phyloP scores from a whole-genome alignment of 495 filamentous ascomycete species.

The Lophiostoma macrostomum region DNA sequence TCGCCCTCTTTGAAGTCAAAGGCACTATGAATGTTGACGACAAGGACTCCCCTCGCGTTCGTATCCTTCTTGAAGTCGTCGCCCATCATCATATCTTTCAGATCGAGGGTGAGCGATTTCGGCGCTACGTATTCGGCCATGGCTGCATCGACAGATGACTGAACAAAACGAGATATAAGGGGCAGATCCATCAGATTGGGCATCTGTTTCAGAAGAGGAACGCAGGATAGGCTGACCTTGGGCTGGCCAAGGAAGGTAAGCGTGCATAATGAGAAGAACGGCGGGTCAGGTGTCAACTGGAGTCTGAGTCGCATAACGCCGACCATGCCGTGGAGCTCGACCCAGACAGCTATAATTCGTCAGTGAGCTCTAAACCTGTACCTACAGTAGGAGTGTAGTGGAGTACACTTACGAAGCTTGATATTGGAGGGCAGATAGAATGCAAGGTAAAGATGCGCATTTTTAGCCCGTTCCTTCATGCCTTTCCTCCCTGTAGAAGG shows the following conservation, averaged over 20 bases:
- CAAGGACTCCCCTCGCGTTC: constrained; percentile 58
- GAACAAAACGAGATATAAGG: constrained; percentile 68
- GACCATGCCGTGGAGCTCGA: constrained; percentile 64
- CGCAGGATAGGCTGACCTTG: constrained; percentile 64
- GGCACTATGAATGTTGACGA: constrained; percentile 61
- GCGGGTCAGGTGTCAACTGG: constrained; percentile 68
- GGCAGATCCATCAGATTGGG: constrained; percentile 71
- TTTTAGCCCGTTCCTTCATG: constrained; percentile 59
- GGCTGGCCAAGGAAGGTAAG: constrained; percentile 76
- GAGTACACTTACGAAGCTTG: constrained; percentile 46
- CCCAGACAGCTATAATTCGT: constrained; percentile 57
- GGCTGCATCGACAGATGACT: constrained; percentile 67
- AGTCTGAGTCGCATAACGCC: constrained; percentile 63
- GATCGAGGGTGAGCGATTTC: constrained; percentile 65
- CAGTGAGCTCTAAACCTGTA: constrained; percentile 18
- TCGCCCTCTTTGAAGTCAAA: constrained; percentile 67
- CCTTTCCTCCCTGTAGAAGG: constrained; percentile 50
- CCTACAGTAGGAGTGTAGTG: no score
- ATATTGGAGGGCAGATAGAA: constrained; percentile 63
- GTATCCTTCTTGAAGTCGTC: constrained; percentile 77
- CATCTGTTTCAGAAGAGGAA: constrained; percentile 61
- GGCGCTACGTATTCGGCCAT: constrained; percentile 70
- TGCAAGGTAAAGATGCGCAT: constrained; percentile 65
- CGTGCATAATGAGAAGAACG: constrained; percentile 67
- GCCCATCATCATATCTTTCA: constrained; percentile 71